A percentile compares a stretch with the other conserved stretches of the same genome.
Conservation (phyloP, 2,329 filamentous ascomycete species). For the Tympanopsis confertula region DNA sequence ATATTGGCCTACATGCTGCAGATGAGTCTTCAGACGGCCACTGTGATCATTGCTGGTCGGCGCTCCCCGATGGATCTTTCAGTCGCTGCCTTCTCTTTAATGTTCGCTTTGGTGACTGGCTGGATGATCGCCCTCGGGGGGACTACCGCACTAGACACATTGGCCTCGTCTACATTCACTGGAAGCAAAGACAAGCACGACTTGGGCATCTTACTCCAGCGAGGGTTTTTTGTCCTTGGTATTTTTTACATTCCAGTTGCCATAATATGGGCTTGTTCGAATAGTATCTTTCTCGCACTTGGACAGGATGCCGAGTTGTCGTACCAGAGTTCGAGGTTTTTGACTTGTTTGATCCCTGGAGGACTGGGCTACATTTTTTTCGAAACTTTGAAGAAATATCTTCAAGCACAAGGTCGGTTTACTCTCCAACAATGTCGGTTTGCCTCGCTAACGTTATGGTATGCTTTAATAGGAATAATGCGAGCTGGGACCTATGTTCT, state of each 20-base stretch:
- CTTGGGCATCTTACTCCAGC: conserved; percentile 67
- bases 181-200: conserved; percentile 69
- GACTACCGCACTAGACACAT: conserved; percentile 74
- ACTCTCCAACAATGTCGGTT: conserved; percentile 37
- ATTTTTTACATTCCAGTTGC: conserved; percentile 64
- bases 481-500: conserved; percentile 73
- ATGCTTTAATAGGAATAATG: conserved; percentile 43
- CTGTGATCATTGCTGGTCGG: conserved; percentile 70
- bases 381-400: conserved; percentile 73
- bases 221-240: conserved; percentile 61
- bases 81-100: conserved; percentile 77
- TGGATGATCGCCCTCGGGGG: conserved; percentile 81
- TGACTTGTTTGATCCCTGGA: conserved; percentile 65
- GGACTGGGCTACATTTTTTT: conserved; percentile 83
- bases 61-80: conserved; percentile 70
- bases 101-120: conserved; percentile 83
- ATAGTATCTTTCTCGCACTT: conserved; percentile 60
- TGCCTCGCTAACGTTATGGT: conserved; percentile 3
- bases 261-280: conserved; percentile 63
- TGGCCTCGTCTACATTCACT: conserved; percentile 74
- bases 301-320: conserved; percentile 73
- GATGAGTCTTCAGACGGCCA: conserved; percentile 73
- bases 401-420: conserved; percentile 73
- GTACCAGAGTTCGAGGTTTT: conserved; percentile 59
- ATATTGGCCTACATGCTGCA: conserved; percentile 78